Evolutionary conservation across 345 rosid genomes (phyloP).

Genomic region (Erysimum cheiranthoides): DNA sequence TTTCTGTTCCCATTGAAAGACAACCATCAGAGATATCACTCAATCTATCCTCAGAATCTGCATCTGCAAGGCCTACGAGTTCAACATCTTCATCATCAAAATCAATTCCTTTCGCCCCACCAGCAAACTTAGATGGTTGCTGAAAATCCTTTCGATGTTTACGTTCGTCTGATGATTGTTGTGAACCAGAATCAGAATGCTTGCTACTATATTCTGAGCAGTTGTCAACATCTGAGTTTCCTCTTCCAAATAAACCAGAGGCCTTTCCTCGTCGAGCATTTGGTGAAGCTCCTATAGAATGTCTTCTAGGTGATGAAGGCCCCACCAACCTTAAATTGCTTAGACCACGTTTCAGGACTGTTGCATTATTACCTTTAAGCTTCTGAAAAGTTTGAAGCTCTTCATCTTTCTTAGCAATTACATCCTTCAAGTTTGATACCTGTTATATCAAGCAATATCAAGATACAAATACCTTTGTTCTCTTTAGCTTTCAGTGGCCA

Average conservation of each 20-base stretch:
- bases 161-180: slow-evolving; percentile 58
- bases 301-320: slow-evolving; percentile 74
- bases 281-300: slow-evolving; percentile 59
- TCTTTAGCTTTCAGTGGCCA: not conserved
- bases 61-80: slow-evolving; percentile 77
- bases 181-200: slow-evolving; percentile 76
- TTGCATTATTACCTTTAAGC: slow-evolving; percentile 54
- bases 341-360: slow-evolving; percentile 53
- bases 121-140: slow-evolving; percentile 51
- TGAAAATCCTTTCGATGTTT: slow-evolving; percentile 47
- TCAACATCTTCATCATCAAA: slow-evolving; percentile 71
- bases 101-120: slow-evolving; percentile 44
- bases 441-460: slow-evolving; percentile 44
- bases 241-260: slow-evolving; percentile 50
- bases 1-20: slow-evolving; percentile 93
- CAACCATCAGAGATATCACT: slow-evolving; percentile 92
- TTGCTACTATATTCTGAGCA: slow-evolving; percentile 68
- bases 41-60: slow-evolving; percentile 79
- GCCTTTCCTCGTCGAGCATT: slow-evolving; percentile 51
- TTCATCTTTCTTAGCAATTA: slow-evolving; percentile 73
- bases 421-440: slow-evolving; percentile 81
- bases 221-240: slow-evolving; percentile 68
- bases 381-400: slow-evolving; percentile 73
- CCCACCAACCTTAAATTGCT: slow-evolving; percentile 56
- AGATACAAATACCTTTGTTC: not conserved